Conservation (phyloP, 106 monocot species). For the Dendrobium chrysotoxum region DNA sequence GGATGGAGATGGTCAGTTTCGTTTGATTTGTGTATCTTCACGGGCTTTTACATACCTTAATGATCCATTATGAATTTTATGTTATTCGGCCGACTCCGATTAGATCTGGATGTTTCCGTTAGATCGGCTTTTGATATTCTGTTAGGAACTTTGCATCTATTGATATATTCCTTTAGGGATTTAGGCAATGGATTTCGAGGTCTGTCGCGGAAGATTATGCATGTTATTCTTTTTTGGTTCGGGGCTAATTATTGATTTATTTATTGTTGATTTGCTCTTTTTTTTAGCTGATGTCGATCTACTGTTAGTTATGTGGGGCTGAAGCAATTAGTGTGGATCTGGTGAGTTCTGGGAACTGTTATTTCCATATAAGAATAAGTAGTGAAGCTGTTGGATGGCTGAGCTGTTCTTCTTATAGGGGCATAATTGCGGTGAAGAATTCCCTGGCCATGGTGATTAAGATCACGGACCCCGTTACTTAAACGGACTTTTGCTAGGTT, state of each 20-base stretch:
- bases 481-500: too few species aligned
- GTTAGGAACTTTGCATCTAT: background rate
- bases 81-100: background rate
- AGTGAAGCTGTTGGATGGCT: too few species aligned
- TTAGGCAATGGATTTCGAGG: background rate
- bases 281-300: background rate
- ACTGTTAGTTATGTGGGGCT: too few species aligned
- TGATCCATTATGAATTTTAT: background rate
- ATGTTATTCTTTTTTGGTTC: background rate
- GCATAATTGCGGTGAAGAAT: too few species aligned
- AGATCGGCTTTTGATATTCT: background rate
- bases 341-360: too few species aligned
- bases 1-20: slow-evolving; percentile 26
- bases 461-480: too few species aligned
- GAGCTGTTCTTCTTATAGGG: too few species aligned
- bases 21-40: background rate
- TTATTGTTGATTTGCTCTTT: background rate
- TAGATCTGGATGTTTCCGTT: background rate
- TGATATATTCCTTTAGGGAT: background rate
- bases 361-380: too few species aligned
- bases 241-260: background rate
- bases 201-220: background rate
- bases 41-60: background rate
- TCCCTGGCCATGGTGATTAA: too few species aligned
- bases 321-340: too few species aligned